phyloP scores from a whole-genome alignment of 139 green algal species.

The Chlorella vulgaris region DNA sequence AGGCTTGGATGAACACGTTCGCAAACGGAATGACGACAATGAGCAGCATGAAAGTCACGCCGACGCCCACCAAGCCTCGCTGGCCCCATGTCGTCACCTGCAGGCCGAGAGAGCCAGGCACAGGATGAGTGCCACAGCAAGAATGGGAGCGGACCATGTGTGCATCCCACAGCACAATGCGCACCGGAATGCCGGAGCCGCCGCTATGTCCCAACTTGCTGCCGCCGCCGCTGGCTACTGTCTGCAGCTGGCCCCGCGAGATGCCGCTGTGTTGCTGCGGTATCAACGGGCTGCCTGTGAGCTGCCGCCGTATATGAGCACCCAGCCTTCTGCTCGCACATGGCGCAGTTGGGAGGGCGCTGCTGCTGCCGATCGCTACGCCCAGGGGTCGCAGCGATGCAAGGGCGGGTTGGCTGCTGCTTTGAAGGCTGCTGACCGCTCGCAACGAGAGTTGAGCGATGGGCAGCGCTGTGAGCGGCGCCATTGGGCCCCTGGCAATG shows the following conservation, averaged over 20 bases:
- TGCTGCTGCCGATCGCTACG: background rate
- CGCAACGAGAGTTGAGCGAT: too few species aligned
- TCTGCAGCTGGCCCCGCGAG: slow-evolving; percentile 3
- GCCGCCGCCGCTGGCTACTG: slow-evolving; percentile 22
- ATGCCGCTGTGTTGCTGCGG: background rate
- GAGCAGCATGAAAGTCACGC: slow-evolving; percentile 68
- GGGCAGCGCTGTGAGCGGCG: background rate
- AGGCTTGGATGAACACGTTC: slow-evolving; percentile 88
- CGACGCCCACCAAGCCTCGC: slow-evolving; percentile 57
- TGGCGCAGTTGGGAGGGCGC: too few species aligned
- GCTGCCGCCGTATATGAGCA: background rate
- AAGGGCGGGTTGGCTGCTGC: background rate
- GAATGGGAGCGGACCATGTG: too few species aligned
- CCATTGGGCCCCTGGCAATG: too few species aligned
- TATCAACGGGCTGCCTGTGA: background rate
- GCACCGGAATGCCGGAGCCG: slow-evolving; percentile 13
- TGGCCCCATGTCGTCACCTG: slow-evolving; percentile 62
- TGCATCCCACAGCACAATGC: too few species aligned
- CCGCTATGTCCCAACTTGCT: background rate
- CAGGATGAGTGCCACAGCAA: background rate
- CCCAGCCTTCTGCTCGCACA: background rate
- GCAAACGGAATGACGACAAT: slow-evolving; percentile 79
- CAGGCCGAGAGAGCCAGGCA: background rate
- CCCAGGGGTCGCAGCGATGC: too few species aligned
- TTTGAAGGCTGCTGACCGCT: background rate